Percentiles rank a stretch among this genome's conserved stretches.
Conservation (phyloP, 2,329 filamentous ascomycete genomes). For the Endoconidiophora polonica region DNA sequence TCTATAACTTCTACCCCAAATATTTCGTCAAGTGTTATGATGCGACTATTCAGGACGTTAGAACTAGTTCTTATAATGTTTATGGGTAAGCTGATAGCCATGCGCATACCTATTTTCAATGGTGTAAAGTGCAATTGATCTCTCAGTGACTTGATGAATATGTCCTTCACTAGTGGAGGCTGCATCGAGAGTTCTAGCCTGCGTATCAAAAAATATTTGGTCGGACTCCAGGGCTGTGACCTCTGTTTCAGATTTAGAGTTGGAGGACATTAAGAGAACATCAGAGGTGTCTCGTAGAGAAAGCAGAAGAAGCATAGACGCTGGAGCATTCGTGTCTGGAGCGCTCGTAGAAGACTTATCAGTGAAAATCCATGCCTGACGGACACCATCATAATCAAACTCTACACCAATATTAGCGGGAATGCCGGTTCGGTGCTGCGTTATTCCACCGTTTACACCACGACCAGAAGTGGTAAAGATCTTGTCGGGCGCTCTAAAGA, state of each 20-base stretch:
- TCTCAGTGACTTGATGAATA: slow-evolving; percentile 39
- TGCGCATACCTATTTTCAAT: slow-evolving; percentile 22
- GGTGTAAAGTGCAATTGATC: slow-evolving; percentile 25
- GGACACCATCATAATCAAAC: slow-evolving; percentile 33
- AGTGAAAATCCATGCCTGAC: slow-evolving; percentile 36
- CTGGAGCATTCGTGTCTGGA: not conserved
- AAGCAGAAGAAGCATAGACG: slow-evolving; percentile 24
- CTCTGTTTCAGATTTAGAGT: not conserved
- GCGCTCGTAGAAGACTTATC: slow-evolving; percentile 13
- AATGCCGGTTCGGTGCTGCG: slow-evolving; percentile 53
- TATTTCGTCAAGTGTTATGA: slow-evolving; percentile 20
- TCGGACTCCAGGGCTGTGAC: slow-evolving; percentile 15
- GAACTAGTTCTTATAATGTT: slow-evolving; percentile 3
- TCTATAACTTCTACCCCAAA: slow-evolving; percentile 17
- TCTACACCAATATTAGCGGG: slow-evolving; percentile 49
- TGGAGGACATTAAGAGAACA: slow-evolving; percentile 29
- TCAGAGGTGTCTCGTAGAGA: slow-evolving; percentile 33
- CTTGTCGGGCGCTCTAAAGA: slow-evolving; percentile 25
- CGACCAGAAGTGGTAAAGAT: slow-evolving; percentile 52
- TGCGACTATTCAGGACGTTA: slow-evolving; percentile 17
- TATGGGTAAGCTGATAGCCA: not conserved
- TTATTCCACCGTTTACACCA: slow-evolving; percentile 43
- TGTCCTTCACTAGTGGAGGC: slow-evolving; percentile 21
- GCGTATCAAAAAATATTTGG: slow-evolving; percentile 32
- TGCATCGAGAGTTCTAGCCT: slow-evolving; percentile 34